Evolutionary conservation across 768 basidiomycete genomes (phyloP), one percentile per base, ranked within the genome.

Genomic region (Boletus rufocinnamomeus): DNA sequence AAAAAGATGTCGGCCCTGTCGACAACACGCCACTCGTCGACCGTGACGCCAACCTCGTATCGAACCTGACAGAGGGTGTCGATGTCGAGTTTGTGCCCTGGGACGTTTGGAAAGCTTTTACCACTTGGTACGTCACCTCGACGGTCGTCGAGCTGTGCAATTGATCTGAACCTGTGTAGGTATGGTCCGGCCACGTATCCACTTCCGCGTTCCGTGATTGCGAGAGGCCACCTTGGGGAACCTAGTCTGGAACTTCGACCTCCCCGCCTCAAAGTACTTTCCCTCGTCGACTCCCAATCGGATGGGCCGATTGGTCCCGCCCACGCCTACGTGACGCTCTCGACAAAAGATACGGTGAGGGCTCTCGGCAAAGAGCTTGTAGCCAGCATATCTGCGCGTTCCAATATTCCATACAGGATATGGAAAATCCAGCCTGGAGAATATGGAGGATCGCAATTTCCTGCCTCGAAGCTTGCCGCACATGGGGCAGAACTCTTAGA

Each of bases 41-140:
- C 66, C 66, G 74, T 13, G 77, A 79, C 57, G 83, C 82, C 45
- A 68, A 77, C 58, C 72, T 82, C 55, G 67, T 68, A 54, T 70
- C 73, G 5, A 76, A 76, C 58, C 69, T 88, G 17, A 61, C 75
- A 28, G 91, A 94, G 66, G 82, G 84, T 23, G 69, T 84, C 30
- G 82, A 97, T 68, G 82, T 89, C 52, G 88, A 91, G 69, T 89
- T 84, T 63, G 79, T 97, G 4, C 91, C 93, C 2, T 76, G 79
- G 57, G 79, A 80, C 27, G 86, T 84, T 23, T 96, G 93, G 95
- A 67, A 77, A 23, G 76, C 80, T 21, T 80, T 97, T 40, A 72
- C 78, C 9, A 61, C 78, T 51, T 94, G 93, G 95, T 71, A 3
- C 49, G 61, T 56, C 55, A 23, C 62, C 40, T 41, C 50, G 8